These are phyloP conservation scores for Crithidia mellificae DNA, from an alignment of 208 protist genomes.

Conservation along the genomic window DNA sequence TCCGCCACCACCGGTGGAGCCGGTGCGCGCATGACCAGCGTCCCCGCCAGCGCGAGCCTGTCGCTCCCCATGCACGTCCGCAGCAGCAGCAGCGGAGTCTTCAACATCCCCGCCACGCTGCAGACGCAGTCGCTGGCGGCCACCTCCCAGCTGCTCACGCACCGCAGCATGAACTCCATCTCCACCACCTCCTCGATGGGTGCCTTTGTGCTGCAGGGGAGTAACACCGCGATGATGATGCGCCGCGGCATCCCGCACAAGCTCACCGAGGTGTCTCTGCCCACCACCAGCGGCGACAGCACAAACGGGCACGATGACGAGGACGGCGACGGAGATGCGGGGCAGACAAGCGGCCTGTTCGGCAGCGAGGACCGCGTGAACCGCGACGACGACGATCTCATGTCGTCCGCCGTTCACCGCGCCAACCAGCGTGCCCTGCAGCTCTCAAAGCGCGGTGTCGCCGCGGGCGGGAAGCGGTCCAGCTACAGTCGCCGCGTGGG, in stretches of 20 bases:
- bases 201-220: conserved; percentile 21
- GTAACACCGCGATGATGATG: conserved; percentile 20
- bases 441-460: not conserved
- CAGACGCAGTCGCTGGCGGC: conserved; percentile 4
- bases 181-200: conserved; percentile 30
- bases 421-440: not conserved
- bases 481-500: conserved; percentile 2
- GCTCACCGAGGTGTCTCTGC: conserved; percentile 4
- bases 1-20: too few relatives aligned
- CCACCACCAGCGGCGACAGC: conserved; percentile 4
- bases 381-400: not conserved
- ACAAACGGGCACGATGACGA: not conserved
- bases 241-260: conserved; percentile 11
- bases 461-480: not conserved
- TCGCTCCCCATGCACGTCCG: conserved; percentile 9
- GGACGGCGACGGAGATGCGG: not conserved
- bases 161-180: conserved; percentile 3
- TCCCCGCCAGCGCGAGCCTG: conserved; percentile 1
- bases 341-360: not conserved
- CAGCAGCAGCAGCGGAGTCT: conserved; percentile 7
- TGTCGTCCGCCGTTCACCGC: conserved; percentile 2
- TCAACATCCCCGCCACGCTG: not conserved
- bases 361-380: not conserved
- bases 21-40: conserved; percentile 1
- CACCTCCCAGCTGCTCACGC: conserved; percentile 5